Conservation (phyloP, 805 yeast genomes). For the Lipomyces yamadae region DNA sequence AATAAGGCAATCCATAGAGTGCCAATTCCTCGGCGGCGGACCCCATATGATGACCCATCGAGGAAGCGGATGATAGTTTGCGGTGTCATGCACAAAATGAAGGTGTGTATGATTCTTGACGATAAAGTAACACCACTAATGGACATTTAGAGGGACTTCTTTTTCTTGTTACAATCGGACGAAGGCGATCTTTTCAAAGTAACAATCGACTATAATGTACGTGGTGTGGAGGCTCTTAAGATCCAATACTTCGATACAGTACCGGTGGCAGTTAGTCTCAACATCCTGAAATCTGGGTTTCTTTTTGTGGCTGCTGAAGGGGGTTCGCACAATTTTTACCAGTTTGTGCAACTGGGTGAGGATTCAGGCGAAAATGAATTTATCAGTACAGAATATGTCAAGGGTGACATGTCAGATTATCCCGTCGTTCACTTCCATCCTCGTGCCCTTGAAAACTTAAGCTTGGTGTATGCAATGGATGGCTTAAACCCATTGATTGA, state of each 20-base stretch:
- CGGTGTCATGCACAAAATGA: conserved; percentile 69
- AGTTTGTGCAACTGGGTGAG: conserved; percentile 76
- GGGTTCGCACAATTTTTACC: conserved; percentile 72
- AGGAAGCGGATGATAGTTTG: conserved; percentile 51
- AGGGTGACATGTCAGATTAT: conserved; percentile 47
- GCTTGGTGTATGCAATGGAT: conserved; percentile 57
- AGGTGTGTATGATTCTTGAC: conserved; percentile 40
- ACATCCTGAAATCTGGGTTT: conserved; percentile 75
- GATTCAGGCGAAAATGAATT: conserved; percentile 52
- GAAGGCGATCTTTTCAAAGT: conserved; percentile 79
- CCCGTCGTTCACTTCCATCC: conserved; percentile 41
- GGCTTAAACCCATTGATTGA: conserved; percentile 60
- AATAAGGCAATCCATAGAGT: conserved; percentile 48
- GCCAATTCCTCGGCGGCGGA: conserved; percentile 60
- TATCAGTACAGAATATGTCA: conserved; percentile 44
- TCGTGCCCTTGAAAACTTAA: conserved; percentile 57
- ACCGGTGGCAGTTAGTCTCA: conserved; percentile 59
- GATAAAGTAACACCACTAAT: background rate
- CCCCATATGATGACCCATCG: conserved; percentile 29
- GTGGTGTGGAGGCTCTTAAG: conserved; percentile 50
- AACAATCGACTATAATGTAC: conserved; percentile 54
- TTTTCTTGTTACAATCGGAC: conserved; percentile 70
- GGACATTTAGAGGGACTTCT: conserved; percentile 51
- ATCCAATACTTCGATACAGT: conserved; percentile 78
- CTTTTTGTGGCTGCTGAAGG: conserved; percentile 67